Conservation (phyloP, 305 asterid genomes). For the Salvia sclarea region DNA sequence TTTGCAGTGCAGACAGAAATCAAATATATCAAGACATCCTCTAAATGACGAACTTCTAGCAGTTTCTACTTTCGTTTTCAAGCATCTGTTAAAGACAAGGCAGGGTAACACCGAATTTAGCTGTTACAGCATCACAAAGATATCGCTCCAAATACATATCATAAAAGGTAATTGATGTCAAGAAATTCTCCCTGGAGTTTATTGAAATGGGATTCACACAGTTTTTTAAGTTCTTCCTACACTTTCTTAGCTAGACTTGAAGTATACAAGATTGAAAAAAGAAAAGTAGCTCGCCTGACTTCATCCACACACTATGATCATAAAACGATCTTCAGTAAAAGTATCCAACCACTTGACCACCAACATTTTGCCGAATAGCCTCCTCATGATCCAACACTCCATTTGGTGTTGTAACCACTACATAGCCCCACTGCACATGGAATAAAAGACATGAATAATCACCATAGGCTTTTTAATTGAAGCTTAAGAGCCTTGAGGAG, state of each 20-base stretch:
- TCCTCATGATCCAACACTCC: constrained; percentile 96
- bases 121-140: neutral
- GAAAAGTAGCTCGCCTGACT: neutral
- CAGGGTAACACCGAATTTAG: neutral
- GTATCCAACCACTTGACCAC: constrained; percentile 96
- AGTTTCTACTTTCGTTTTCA: neutral
- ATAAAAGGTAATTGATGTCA: constrained; percentile 6
- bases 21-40: neutral
- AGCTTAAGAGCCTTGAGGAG: constrained; percentile 2
- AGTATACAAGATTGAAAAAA: constrained; percentile 24
- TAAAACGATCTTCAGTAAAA: constrained; percentile 49
- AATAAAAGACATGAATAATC: neutral
- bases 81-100: neutral
- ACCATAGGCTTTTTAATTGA: constrained; percentile 9
- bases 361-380: constrained; percentile 76
- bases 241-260: constrained; percentile 23
- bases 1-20: too few species aligned
- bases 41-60: neutral
- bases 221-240: constrained; percentile 15
- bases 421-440: constrained; percentile 89
- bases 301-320: neutral
- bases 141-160: neutral
- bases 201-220: constrained; percentile 23
- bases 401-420: constrained; percentile 85
- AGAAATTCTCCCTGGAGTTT: constrained; percentile 9